Percentiles rank a stretch among this genome's conserved stretches.
Conservation (phyloP, 345 rosid genomes). For the Populus simonii region DNA sequence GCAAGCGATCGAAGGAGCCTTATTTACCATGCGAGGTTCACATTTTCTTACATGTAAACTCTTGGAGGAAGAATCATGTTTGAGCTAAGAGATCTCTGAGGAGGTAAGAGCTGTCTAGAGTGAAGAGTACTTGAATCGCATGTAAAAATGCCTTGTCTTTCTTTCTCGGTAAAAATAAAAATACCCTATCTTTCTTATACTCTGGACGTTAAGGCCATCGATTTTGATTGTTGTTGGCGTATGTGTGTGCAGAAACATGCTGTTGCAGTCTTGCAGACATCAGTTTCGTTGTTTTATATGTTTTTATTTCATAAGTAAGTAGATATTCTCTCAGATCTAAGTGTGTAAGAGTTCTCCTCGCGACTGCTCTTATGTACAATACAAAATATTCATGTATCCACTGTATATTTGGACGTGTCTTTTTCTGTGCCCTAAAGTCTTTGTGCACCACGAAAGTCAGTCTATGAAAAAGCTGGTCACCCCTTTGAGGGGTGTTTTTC, state of each 20-base stretch:
- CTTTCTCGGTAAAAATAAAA: slow-evolving; percentile 15
- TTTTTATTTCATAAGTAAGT: slow-evolving; percentile 30
- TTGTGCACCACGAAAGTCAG: slow-evolving; percentile 8
- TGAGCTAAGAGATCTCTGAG: not conserved
- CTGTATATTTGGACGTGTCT: slow-evolving; percentile 31
- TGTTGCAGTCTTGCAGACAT: slow-evolving; percentile 35
- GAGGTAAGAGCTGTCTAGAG: not conserved
- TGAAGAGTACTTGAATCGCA: not conserved
- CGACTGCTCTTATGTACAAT: slow-evolving; percentile 29
- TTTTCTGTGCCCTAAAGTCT: not conserved
- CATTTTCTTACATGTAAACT: not conserved
- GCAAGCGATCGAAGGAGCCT: slow-evolving; percentile 14
- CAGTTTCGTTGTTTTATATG: slow-evolving; percentile 49
- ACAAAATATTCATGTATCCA: slow-evolving; percentile 16
- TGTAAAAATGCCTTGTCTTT: not conserved
- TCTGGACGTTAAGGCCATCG: slow-evolving; percentile 25
- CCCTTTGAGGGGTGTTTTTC: not conserved
- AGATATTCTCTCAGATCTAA: slow-evolving; percentile 44
- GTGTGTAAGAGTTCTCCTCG: slow-evolving; percentile 31
- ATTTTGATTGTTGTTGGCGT: slow-evolving; percentile 23
- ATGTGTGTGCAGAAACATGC: slow-evolving; percentile 40
- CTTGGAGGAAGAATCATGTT: not conserved
- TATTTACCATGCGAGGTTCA: not conserved
- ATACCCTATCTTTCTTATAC: slow-evolving; percentile 12
- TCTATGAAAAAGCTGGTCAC: slow-evolving; percentile 5